phyloP scores from a whole-genome alignment of 2,329 filamentous ascomycete species.

The Geoglossum cookeanum region DNA sequence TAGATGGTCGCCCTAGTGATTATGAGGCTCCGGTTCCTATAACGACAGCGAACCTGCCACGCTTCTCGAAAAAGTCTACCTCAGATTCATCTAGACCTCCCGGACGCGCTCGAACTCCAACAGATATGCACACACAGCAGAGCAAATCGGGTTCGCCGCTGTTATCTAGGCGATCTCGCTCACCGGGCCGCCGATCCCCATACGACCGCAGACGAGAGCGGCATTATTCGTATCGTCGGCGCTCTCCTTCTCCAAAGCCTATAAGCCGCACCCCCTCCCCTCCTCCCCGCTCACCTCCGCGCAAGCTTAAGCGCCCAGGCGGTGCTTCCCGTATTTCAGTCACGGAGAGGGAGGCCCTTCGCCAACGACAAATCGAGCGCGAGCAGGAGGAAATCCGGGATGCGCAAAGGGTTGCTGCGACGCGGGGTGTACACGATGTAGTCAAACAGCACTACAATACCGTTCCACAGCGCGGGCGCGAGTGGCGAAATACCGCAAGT shows the following conservation, averaged over 20 bases:
- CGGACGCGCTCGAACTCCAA: neutral
- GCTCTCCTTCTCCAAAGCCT: slow-evolving; percentile 2
- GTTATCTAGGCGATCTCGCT: slow-evolving; percentile 2
- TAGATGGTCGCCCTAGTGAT: neutral
- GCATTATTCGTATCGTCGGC: slow-evolving; percentile 1
- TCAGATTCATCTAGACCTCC: neutral
- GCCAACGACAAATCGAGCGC: slow-evolving; percentile 36
- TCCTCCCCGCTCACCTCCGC: slow-evolving; percentile 25
- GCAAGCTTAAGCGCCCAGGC: slow-evolving; percentile 50
- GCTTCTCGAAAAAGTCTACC: neutral
- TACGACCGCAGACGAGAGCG: slow-evolving; percentile 3
- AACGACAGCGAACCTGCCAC: slow-evolving; percentile 3
- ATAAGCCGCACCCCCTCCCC: slow-evolving; percentile 7
- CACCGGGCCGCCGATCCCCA: slow-evolving; percentile 2
- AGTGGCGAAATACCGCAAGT: slow-evolving; percentile 87
- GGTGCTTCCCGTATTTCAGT: slow-evolving; percentile 47
- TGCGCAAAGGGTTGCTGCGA: slow-evolving; percentile 17
- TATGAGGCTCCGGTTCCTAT: slow-evolving; percentile 2
- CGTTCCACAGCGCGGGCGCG: slow-evolving; percentile 77
- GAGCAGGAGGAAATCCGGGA: slow-evolving; percentile 27
- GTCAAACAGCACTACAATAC: slow-evolving; percentile 92
- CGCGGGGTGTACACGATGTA: slow-evolving; percentile 56
- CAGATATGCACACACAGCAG: neutral
- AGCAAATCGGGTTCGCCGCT: slow-evolving; percentile 3
- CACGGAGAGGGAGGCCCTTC: slow-evolving; percentile 46